Evolutionary conservation across 1,139 yeast genomes (phyloP).

Genomic region (Lodderomyces jiufengensis): DNA sequence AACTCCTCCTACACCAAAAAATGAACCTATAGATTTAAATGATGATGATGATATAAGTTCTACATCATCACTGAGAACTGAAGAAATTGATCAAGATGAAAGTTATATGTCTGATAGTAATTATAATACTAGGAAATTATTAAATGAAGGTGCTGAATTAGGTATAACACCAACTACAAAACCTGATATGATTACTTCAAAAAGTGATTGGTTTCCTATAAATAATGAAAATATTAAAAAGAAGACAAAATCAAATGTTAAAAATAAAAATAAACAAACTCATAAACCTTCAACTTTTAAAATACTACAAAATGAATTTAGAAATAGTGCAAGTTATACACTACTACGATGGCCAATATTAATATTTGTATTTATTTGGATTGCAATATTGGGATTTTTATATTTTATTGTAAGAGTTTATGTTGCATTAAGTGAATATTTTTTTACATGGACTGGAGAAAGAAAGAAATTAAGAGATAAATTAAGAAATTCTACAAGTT

Average conservation of each 20-base stretch:
- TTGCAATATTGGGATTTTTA: constrained; percentile 42
- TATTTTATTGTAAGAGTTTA: constrained; percentile 56
- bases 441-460: constrained; percentile 58
- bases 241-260: constrained; percentile 2
- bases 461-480: constrained; percentile 48
- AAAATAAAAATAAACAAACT: constrained; percentile 4
- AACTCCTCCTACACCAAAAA: constrained; percentile 11
- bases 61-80: constrained; percentile 5
- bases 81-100: constrained; percentile 3
- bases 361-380: constrained; percentile 51
- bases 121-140: neutral
- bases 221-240: constrained; percentile 17
- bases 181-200: constrained; percentile 47
- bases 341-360: constrained; percentile 67
- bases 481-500: constrained; percentile 46
- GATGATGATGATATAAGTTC: constrained; percentile 4
- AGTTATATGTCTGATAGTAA: neutral
- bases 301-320: constrained; percentile 38
- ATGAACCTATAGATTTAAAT: constrained; percentile 3
- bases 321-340: constrained; percentile 47
- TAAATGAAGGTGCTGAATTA: constrained; percentile 7
- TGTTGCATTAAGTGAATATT: constrained; percentile 62
- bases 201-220: constrained; percentile 69
- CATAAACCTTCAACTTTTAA: constrained; percentile 10
- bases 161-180: constrained; percentile 9